Conservation (phyloP, 106 monocot species). For the Vanilla planifolia region DNA sequence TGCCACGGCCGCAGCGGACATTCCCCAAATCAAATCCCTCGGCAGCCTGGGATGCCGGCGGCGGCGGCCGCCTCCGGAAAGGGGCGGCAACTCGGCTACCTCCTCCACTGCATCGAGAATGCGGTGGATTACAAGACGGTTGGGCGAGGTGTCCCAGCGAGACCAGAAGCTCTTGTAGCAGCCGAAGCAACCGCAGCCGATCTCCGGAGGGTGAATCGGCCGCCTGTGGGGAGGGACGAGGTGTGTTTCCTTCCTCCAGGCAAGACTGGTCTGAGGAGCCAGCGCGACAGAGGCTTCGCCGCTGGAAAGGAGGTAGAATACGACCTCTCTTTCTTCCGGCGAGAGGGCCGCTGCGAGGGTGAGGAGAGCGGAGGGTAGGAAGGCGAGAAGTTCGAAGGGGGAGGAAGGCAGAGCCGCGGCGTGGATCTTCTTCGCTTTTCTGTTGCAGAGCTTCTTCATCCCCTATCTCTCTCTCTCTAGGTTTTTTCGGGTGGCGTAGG, state of each 20-base stretch:
- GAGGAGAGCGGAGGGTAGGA: conserved; percentile 32
- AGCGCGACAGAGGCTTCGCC: too few relatives aligned
- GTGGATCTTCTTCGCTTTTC: conserved; percentile 20
- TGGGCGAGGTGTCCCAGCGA: conserved; percentile 42
- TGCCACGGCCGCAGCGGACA: background rate
- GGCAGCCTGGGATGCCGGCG: conserved; percentile 1
- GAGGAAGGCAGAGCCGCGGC: conserved; percentile 15
- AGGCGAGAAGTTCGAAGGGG: background rate
- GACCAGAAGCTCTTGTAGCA: conserved; percentile 66
- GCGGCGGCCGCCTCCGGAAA: background rate
- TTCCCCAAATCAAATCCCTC: background rate
- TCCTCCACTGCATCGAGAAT: conserved; percentile 44
- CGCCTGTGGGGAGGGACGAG: background rate
- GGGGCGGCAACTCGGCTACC: background rate
- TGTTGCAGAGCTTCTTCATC: conserved; percentile 24
- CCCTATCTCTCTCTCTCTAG: background rate
- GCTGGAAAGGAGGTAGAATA: conserved; percentile 33
- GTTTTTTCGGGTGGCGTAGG: too few relatives aligned
- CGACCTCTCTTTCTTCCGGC: conserved; percentile 33
- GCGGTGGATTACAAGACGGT: conserved; percentile 37
- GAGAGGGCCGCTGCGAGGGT: conserved; percentile 35
- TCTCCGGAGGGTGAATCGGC: conserved; percentile 25
- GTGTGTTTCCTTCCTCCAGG: background rate
- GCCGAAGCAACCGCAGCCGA: conserved; percentile 38
- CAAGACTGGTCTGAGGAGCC: background rate